Evolutionary conservation across 345 rosid genomes (phyloP).

Genomic region (Citrus glauca): DNA sequence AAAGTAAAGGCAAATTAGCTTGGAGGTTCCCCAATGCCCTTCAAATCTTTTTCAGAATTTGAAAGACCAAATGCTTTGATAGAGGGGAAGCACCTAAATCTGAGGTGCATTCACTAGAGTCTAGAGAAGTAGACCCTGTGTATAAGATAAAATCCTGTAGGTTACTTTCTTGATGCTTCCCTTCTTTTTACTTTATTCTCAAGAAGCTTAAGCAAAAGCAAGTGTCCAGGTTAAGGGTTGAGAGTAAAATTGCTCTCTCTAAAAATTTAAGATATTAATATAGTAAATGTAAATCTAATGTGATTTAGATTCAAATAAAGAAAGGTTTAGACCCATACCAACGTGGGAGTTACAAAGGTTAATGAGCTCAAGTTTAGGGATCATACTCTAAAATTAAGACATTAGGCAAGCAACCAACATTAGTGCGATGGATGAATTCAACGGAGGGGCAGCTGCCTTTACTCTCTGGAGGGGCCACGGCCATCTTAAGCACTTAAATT

Average conservation of each 20-base stretch:
- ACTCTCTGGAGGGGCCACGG: conserved; percentile 3
- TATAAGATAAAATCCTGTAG: background rate
- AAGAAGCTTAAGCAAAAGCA: background rate
- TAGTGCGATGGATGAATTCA: background rate
- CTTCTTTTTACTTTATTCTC: background rate
- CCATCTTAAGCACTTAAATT: conserved; percentile 12
- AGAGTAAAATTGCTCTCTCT: background rate
- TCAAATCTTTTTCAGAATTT: conserved; percentile 4
- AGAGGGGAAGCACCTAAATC: background rate
- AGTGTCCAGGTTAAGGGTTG: background rate
- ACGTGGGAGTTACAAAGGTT: too few relatives aligned
- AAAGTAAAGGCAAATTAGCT: conserved; percentile 5
- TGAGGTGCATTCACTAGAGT: background rate
- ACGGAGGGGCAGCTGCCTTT: conserved; percentile 15
- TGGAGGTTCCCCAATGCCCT: background rate
- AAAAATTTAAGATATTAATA: too few relatives aligned
- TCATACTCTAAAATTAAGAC: background rate
- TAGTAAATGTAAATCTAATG: too few relatives aligned
- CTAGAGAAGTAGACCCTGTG: background rate
- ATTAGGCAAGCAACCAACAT: background rate
- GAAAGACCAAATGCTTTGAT: background rate
- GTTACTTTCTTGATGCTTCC: background rate
- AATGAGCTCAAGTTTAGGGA: background rate
- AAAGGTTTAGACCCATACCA: too few relatives aligned
- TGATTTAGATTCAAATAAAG: too few relatives aligned